Evolutionary conservation across 805 yeast species (phyloP), one percentile per base, ranked within the genome.

Genomic region (Cyberlindnera xylosilytica): DNA sequence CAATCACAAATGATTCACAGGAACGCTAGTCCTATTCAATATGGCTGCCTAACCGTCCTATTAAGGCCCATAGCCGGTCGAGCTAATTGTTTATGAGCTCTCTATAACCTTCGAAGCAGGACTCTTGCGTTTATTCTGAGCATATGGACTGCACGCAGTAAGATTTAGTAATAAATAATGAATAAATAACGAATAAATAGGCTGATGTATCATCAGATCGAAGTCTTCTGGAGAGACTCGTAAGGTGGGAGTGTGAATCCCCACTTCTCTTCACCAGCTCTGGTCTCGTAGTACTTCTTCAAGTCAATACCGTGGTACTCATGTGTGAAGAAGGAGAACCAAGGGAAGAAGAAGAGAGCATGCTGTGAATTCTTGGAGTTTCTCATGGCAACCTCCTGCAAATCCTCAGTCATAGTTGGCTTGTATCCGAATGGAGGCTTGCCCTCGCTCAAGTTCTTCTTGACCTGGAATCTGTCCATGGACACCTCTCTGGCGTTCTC

Each of bases 281-380:
- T 52, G 1, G 45, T 47, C 29, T 54, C 60, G 42, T 56, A 56
- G 28, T 56, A 83, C 57, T 71, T 79, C 57, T 72, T 70, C 46
- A 83, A 68, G 57, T 81, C 83, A 45, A 85, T 79, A 20, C 91
- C 93, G 63, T 87, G 96, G 68, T 79, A 81, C 53, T 86, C 88
- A 64, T 87, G 96, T 61, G 79, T 67, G 36, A 80, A 88, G 49
- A 84, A 68, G 66, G 87, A 87, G 71, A 87, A 86, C 87, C 88
- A 81, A 19, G 95, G 95, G 55, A 87, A 62, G 47, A 84, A 58
- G 42, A 79, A 75, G 53, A 81, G 60, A 42, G 72, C 66, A 44
- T 78, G 62, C 57, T 78, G 79, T 7, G 95, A 78, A 58, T 79
- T 79, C 52, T 81, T 83, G 19, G 93, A 82, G 71, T 84, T 83